phyloP scores from a whole-genome alignment of 192 early-diverging fungal genomes.

The Backusella luteola region DNA sequence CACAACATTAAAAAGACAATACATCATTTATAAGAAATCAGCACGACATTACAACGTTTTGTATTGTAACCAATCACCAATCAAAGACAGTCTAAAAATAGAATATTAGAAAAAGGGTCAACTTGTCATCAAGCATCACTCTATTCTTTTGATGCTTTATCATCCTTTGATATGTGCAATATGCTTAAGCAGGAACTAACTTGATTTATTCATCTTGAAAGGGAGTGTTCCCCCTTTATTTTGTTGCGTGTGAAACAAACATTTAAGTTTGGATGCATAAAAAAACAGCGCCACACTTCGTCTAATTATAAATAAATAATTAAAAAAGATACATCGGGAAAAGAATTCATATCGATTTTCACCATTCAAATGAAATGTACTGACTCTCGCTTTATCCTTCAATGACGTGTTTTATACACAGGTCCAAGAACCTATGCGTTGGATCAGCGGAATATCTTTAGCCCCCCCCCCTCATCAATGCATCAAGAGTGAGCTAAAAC shows the following conservation, averaged over 20 bases:
- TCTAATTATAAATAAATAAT: background rate
- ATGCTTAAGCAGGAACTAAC: background rate
- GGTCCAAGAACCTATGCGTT: too few relatives aligned
- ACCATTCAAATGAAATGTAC: too few relatives aligned
- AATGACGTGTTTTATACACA: too few relatives aligned
- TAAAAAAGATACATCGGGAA: background rate
- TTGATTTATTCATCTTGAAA: background rate
- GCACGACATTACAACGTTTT: background rate
- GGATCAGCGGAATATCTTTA: too few relatives aligned
- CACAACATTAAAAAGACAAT: background rate
- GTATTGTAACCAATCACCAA: background rate
- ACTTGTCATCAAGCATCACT: background rate
- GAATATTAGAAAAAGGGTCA: background rate
- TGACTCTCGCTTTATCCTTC: too few relatives aligned
- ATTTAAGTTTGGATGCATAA: constrained; percentile 5
- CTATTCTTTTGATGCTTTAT: background rate
- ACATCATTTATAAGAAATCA: too few relatives aligned
- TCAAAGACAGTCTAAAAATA: background rate
- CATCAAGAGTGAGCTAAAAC: too few relatives aligned
- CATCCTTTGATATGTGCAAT: background rate
- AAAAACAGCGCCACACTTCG: background rate
- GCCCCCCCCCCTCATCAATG: too few relatives aligned
- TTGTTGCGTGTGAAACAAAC: background rate
- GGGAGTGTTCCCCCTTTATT: background rate
- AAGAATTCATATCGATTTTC: too few relatives aligned